Evolutionary conservation across 768 basidiomycete genomes (phyloP), one percentile per base, ranked within the genome.

Genomic region (Mycena epipterygia): DNA sequence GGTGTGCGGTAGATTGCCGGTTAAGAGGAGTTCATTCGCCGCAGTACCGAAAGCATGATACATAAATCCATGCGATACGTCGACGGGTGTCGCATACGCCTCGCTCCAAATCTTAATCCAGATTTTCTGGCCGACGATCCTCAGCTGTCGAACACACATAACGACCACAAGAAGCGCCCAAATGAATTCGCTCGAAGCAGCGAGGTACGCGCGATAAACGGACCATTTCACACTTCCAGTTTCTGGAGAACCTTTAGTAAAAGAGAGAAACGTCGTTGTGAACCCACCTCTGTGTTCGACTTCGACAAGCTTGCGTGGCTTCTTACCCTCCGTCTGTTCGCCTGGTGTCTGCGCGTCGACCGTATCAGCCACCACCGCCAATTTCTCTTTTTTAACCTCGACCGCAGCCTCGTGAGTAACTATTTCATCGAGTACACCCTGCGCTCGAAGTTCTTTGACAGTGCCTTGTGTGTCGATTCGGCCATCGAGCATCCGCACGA

Each of bases 171-270:
- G 81, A 72, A 90, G 84, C 6, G 46, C 79, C 91, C 91, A 92
- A 1, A 89, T 90, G 84, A 85, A 89, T 71, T 92, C 92, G 0
- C 89, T 90, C 90, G 93, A 92, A 17, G 90, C 92, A 76, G 89
- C 85, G 70, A 95, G 76, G 74, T 96, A 94, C 3, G 87, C 81
- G 25, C 88, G 87, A 72, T 91, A 91, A 35, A 91, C 85, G 2
- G 82, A 79, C 93, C 93, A 95, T 75, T 94, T 94, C 39, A 97
- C 95, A 41, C 91, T 89, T 1, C 95, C 96, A 4, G 86, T 87
- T 73, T 94, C 93, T 62, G 35, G 19, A 39, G 16, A 3, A 7
- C 21, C 16, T 25, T 51, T 48, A 49, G 33, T 5, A 17, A 2
- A n/a, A n/a, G n/a, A n/a, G n/a, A n/a, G n/a, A n/a, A n/a, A n/a